Base-by-base conservation (phyloP, 1,284 basidiomycete genomes). In the Coriolopsis trogii region DNA sequence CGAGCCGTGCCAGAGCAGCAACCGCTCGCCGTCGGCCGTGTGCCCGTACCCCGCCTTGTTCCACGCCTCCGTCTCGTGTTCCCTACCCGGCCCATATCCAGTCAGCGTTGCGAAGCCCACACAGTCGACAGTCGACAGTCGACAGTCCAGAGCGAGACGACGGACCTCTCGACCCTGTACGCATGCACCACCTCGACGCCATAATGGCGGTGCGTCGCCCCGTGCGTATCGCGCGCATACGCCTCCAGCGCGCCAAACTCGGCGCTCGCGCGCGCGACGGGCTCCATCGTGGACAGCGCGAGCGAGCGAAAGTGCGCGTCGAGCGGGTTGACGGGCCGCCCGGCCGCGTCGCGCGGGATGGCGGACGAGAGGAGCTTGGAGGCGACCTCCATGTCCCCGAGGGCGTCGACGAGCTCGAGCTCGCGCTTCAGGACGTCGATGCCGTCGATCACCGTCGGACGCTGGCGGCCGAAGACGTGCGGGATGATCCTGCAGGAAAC, bases 1-100 rank as follows among this genome's bases (percentile, higher is more conserved):
- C 24, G 81, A 84, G 16, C 85, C 84, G 56, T 87, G 85, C 85
- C 84, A 87, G 37, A 87, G 70, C 25, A 87, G 70, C 51, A 85
- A 66, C 3, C 83, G 72, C 47, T 86, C 78, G 13, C 81, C 81
- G 31, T 76, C 73, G 6, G 51, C 63, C 20, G 81, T 60, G 15
- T 69, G 67, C 47, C 77, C 70, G 51, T 71, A 78, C 3, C 80
- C 78, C 40, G 71, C 75, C n/a, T 75, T 67, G 28, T 69, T 68
- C 75, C 79, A 87, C 5, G 78, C 77, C 23, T 75, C 69, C 4
- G 73, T 76, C 67, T 87, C 84, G 18, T 63, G 63, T 34, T 75
- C 68, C 47, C 82, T 80, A 42, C n/a, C n/a, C n/a, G 21, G 6
- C 30, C 5, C 29, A 34, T 12, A 31, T n/a, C 13, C 33, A 18